Conservation (phyloP, 2,329 filamentous ascomycete species). For the Penicillium glabrum region DNA sequence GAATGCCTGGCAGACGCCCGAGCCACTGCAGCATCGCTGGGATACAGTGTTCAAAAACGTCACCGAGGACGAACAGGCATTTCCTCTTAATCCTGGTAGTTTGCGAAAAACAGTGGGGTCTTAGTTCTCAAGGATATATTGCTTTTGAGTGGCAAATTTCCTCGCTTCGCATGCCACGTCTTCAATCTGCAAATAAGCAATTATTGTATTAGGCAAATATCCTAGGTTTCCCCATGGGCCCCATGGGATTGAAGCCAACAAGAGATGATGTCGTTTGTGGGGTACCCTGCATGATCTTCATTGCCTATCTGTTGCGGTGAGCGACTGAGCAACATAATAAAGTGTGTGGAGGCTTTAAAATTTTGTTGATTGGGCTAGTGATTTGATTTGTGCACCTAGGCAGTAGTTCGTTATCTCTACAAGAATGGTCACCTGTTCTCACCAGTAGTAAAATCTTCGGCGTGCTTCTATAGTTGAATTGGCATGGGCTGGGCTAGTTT, state of each 20-base stretch:
- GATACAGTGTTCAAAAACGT: slow-evolving; percentile 44
- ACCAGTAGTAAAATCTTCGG: not conserved
- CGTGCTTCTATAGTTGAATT: not conserved
- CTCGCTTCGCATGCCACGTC: not conserved
- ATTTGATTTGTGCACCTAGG: too few relatives aligned
- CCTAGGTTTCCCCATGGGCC: slow-evolving; percentile 23
- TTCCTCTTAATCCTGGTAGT: slow-evolving; percentile 42
- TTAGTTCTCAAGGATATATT: not conserved
- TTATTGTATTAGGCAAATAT: not conserved
- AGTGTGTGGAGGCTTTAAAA: not conserved
- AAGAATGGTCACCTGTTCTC: not conserved
- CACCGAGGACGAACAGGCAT: slow-evolving; percentile 39
- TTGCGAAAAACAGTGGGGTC: slow-evolving; percentile 25
- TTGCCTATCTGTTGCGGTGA: slow-evolving; percentile 36
- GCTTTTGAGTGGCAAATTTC: not conserved
- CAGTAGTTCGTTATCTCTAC: not conserved
- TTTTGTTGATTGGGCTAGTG: not conserved
- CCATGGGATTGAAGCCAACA: slow-evolving; percentile 26
- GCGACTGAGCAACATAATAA: not conserved
- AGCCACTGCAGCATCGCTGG: slow-evolving; percentile 38
- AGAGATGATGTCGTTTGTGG: slow-evolving; percentile 38
- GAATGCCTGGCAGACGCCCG: slow-evolving; percentile 47
- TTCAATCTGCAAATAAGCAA: not conserved
- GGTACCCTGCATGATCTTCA: slow-evolving; percentile 28
- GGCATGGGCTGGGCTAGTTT: not conserved